Base-by-base conservation (phyloP, 2,329 filamentous ascomycete species). In the Venturia aucupariae region DNA sequence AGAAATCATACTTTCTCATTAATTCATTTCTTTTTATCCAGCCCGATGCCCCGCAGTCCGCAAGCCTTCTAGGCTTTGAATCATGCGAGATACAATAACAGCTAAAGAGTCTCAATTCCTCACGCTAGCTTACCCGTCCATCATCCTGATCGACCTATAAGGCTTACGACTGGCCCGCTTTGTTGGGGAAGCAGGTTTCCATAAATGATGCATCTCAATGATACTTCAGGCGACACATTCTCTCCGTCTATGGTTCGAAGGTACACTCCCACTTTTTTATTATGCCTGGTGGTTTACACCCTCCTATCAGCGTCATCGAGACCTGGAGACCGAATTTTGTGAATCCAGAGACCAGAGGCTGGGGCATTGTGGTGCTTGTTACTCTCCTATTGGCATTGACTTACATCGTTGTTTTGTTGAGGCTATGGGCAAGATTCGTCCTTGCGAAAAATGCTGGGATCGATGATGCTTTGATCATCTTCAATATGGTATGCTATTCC, bases 401-500 rank as follows among this genome's bases (percentile, higher is more conserved):
- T 15, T 62, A 61, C 41, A 39, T 42, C 19, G 61, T 69, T 41
- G 67, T 69, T 48, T 61, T 19, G 24, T 59, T 66, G 32, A 65
- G 68, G 39, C 44, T 69, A 48, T 68, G 65, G 64, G 65, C 68
- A 10, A 55, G 68, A 35, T 66, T 68, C 41, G n/a, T 61, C 15
- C 61, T 68, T 1, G 64, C 63, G 17, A 62, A 55, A 42, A 69
- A 59, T 30, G 44, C 63, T 15, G 68, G 68, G 0, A 24, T 66
- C 17, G 68, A 70, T 63, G 68, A 70, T 55, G 68, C 64, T 62
- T 42, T 69, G 4, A 67, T 70, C n/a, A 65, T 70, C 38, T 60
- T 66, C n/a, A 63, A 65, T 5, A 67, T 68, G 68, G 67, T 80
- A n/a, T 22, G 44, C 68, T 22, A 22, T 22, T 5, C 19, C 15